These are phyloP conservation scores for Sophora flavescens DNA, from an alignment of 306 rosid genomes.

Conservation along the genomic window DNA sequence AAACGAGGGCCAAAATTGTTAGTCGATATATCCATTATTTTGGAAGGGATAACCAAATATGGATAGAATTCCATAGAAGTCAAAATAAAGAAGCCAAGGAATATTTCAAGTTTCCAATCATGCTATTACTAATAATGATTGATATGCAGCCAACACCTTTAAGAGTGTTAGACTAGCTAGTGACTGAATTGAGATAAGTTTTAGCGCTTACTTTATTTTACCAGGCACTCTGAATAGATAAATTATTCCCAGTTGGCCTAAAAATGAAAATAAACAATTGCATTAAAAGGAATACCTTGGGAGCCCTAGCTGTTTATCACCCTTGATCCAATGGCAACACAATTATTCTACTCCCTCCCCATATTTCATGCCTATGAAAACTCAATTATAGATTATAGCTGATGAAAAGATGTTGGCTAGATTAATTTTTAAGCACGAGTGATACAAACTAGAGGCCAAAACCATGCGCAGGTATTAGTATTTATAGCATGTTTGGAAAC, in stretches of 20 bases:
- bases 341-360: neutral
- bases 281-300: neutral
- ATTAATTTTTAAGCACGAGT: neutral
- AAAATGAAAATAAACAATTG: neutral
- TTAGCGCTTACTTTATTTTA: neutral
- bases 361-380: neutral
- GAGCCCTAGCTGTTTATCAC: neutral
- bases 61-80: neutral
- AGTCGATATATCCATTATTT: neutral
- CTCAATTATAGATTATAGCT: neutral
- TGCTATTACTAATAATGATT: neutral
- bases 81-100: neutral
- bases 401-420: neutral
- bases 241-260: neutral
- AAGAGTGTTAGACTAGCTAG: neutral
- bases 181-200: neutral
- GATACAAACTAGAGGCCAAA: neutral
- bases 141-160: neutral
- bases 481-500: too few species aligned
- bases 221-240: neutral
- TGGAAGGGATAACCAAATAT: neutral
- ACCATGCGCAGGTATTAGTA: neutral
- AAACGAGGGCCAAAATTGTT: neutral
- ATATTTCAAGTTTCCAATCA: neutral
- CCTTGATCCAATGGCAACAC: constrained; percentile 1